These are phyloP conservation scores for Rhizopogon sp. DNA, from an alignment of 768 basidiomycete genomes.

Conservation along the genomic window DNA sequence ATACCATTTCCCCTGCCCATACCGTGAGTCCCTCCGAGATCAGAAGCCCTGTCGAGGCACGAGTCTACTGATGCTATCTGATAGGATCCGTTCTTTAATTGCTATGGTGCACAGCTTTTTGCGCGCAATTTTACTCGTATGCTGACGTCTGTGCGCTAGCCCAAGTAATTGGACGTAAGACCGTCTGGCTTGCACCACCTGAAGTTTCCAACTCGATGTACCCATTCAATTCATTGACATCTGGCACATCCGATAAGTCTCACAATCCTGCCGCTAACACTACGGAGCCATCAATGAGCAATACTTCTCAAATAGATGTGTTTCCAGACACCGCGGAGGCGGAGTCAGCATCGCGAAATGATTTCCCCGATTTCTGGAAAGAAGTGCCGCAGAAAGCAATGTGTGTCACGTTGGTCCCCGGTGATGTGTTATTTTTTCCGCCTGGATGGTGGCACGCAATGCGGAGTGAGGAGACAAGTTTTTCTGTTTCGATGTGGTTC, in stretches of 20 bases:
- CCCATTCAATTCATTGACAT: constrained; percentile 32
- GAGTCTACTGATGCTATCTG: constrained; percentile 3
- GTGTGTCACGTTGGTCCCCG: constrained; percentile 63
- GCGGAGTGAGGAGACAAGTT: constrained; percentile 76
- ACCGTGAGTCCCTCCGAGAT: constrained; percentile 47
- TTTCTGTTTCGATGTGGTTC: constrained; percentile 92
- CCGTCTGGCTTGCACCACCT: constrained; percentile 89
- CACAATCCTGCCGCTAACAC: constrained; percentile 36
- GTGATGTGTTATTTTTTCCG: constrained; percentile 87
- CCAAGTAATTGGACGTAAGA: constrained; percentile 86
- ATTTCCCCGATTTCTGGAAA: constrained; percentile 49
- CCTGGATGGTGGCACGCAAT: constrained; percentile 95
- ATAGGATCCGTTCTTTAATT: constrained; percentile 92
- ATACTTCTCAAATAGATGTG: constrained; percentile 83
- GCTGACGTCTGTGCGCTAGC: constrained; percentile 37
- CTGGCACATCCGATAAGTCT: constrained; percentile 8
- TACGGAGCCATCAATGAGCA: constrained; percentile 52
- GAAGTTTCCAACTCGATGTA: constrained; percentile 52
- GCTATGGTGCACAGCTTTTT: constrained; percentile 58
- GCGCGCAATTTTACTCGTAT: constrained; percentile 1
- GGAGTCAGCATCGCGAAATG: constrained; percentile 14
- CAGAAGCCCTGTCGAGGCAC: constrained; percentile 5
- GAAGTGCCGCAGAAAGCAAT: constrained; percentile 56
- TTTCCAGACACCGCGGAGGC: constrained; percentile 36
- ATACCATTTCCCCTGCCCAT: constrained; percentile 86